Evolutionary conservation across 495 filamentous ascomycete species (phyloP).

Genomic region (Xylaria nigripes): DNA sequence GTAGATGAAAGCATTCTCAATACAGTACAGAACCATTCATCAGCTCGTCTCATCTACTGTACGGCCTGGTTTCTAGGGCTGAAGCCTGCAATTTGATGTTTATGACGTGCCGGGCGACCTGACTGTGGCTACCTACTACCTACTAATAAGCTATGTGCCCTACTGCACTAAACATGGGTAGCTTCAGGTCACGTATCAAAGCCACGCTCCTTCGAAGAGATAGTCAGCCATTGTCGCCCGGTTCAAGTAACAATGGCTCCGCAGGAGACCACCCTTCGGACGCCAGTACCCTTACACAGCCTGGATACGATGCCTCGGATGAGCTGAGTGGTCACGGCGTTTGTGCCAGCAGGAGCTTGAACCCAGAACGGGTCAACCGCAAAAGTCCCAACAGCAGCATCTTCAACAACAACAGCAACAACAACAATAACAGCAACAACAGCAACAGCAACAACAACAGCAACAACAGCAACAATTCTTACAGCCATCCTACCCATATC

Average conservation of each 20-base stretch:
- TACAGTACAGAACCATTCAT: not conserved
- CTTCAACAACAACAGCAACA: not conserved
- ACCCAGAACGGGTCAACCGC: not conserved
- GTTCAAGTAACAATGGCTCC: slow-evolving; percentile 25
- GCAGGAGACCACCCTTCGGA: slow-evolving; percentile 18
- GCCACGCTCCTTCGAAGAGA: slow-evolving; percentile 40
- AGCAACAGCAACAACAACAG: not conserved
- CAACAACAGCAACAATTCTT: not conserved
- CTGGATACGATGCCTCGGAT: slow-evolving; percentile 20
- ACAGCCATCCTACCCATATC: not conserved
- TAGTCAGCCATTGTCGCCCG: slow-evolving; percentile 30
- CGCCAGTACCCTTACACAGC: slow-evolving; percentile 18
- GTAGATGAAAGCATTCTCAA: not conserved
- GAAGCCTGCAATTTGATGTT: not conserved
- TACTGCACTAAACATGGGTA: slow-evolving; percentile 30
- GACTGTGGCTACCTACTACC: too few species aligned
- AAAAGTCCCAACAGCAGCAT: not conserved
- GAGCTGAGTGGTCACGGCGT: slow-evolving; percentile 2
- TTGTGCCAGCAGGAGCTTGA: slow-evolving; percentile 2
- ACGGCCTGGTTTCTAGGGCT: not conserved
- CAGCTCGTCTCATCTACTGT: not conserved
- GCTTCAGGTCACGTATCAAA: slow-evolving; percentile 39
- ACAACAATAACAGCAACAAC: not conserved
- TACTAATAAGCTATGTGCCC: not conserved
- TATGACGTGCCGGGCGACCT: not conserved